Conservation (phyloP, 306 rosid species). For the Neltuma alba region DNA sequence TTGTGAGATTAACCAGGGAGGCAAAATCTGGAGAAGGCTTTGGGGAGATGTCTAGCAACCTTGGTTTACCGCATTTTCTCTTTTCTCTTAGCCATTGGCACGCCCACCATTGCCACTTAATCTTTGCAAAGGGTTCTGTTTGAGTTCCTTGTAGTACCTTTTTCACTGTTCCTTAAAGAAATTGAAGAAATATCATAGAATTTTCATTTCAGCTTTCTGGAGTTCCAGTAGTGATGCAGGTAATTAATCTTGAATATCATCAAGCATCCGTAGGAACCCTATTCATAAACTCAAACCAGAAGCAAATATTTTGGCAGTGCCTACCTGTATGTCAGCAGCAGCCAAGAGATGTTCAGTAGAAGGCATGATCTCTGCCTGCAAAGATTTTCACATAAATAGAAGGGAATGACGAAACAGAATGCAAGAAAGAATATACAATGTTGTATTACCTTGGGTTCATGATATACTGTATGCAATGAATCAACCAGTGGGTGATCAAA, state of each 20-base stretch:
- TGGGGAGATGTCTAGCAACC: background rate
- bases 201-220: background rate
- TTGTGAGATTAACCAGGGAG: background rate
- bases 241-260: slow-evolving; percentile 21
- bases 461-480: slow-evolving; percentile 73
- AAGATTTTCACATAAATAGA: slow-evolving; percentile 32
- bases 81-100: background rate
- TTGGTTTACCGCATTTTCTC: background rate
- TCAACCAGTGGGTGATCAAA: slow-evolving; percentile 81
- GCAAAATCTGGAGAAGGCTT: background rate
- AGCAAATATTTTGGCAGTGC: slow-evolving; percentile 13
- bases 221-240: background rate
- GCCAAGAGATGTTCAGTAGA: slow-evolving; percentile 85
- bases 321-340: slow-evolving; percentile 83
- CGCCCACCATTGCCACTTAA: background rate
- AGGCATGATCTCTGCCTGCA: slow-evolving; percentile 86
- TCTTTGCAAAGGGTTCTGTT: background rate
- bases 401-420: slow-evolving; percentile 31
- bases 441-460: slow-evolving; percentile 81
- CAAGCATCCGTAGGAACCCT: slow-evolving; percentile 20
- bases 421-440: slow-evolving; percentile 13
- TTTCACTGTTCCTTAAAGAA: background rate
- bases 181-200: background rate
- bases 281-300: slow-evolving; percentile 28
- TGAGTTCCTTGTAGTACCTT: background rate